phyloP scores from a whole-genome alignment of 305 asterid genomes.

The Fraxinus angustifolia region DNA sequence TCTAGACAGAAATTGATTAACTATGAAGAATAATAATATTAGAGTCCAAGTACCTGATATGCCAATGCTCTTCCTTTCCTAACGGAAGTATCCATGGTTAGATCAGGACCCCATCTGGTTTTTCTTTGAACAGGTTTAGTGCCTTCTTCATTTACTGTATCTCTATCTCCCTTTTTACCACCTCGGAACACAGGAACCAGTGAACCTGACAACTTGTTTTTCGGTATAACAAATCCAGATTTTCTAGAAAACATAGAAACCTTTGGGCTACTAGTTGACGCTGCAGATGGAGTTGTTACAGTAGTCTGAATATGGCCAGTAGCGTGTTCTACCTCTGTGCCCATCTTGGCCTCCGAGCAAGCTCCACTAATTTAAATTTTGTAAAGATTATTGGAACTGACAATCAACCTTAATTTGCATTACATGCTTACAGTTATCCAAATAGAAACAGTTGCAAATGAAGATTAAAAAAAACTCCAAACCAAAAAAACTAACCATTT shows the following conservation, averaged over 20 bases:
- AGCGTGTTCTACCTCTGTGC: slow-evolving; percentile 54
- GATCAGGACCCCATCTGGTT: slow-evolving; percentile 92
- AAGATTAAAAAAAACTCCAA: not conserved
- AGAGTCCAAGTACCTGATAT: slow-evolving; percentile 59
- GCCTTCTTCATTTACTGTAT: slow-evolving; percentile 48
- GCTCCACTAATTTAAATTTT: slow-evolving; percentile 23
- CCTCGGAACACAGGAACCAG: slow-evolving; percentile 66
- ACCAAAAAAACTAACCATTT: not conserved
- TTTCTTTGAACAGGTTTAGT: slow-evolving; percentile 54
- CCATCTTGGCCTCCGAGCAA: slow-evolving; percentile 46
- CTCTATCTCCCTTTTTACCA: slow-evolving; percentile 54
- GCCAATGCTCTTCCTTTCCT: slow-evolving; percentile 76
- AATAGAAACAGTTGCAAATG: not conserved
- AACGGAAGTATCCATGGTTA: slow-evolving; percentile 60
- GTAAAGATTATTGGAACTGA: not conserved
- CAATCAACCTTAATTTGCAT: not conserved
- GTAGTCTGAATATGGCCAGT: slow-evolving; percentile 40
- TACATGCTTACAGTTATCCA: not conserved
- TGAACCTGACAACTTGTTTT: slow-evolving; percentile 82
- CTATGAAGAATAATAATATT: slow-evolving; percentile 5
- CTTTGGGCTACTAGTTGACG: slow-evolving; percentile 55
- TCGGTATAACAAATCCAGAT: slow-evolving; percentile 84
- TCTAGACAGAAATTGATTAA: slow-evolving; percentile 1
- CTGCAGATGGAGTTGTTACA: slow-evolving; percentile 35
- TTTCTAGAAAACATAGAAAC: slow-evolving; percentile 60